Evolutionary conservation across 257 asterid genomes (phyloP), one percentile per base, ranked within the genome.

Genomic region (Solanum sitiens): DNA sequence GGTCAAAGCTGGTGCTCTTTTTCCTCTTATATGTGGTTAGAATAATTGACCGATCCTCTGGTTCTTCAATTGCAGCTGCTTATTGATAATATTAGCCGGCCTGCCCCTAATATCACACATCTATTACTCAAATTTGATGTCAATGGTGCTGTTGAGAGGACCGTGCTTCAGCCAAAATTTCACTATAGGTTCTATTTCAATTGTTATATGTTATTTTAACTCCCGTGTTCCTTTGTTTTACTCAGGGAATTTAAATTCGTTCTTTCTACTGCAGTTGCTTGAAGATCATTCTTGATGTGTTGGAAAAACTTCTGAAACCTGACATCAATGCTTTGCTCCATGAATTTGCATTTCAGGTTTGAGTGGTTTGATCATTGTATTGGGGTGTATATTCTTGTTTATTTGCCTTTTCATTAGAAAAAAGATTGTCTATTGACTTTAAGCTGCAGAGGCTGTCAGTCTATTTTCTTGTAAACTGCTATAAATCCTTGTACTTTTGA

Each of bases 341-440:
- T 89, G 99, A 97, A 91, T 97, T 96, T 91, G 98, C 98, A 76
- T 96, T 97, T 89, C 99, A 96, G 98, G 99, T 97, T 87, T 61
- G 89, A 86, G 15, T 80, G 42, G 85, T 47, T 47, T 80, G 85
- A 47, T 50, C 44, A 80, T 30, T 18, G 44, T 47, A 30, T 80
- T 5, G 44, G 27, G 42, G 27, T 47, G 85, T 80, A 50, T 10
- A 13, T 47, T 80, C 70, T 80, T 80, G 67, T 47, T 80, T 47
- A 50, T 47, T 76, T 30, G 15, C 18, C 44, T 80, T 80, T 47
- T 80, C 68, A 80, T 30, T 44, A 47, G 27, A 47, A 47, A 27
- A 45, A 16, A 30, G 15, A 27, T 47, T 45, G 20, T 50, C 70
- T 27, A 80, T 27, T 27, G 70, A 47, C 85, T 50, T 80, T 18